phyloP scores from a whole-genome alignment of 2,329 filamentous ascomycete genomes.

The Aspergillus fructus region DNA sequence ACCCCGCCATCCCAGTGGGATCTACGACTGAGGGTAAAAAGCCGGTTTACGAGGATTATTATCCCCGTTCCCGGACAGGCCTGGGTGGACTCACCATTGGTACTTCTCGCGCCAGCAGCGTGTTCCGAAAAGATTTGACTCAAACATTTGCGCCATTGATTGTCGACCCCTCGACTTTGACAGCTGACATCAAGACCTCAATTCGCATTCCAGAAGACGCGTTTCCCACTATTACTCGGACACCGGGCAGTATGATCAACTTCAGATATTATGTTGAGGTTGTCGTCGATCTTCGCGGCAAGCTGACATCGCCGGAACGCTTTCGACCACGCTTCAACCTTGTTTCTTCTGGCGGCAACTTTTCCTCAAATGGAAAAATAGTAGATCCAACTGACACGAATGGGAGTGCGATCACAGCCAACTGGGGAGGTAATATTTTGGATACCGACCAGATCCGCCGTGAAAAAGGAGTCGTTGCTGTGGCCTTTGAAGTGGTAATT shows the following conservation, averaged over 20 bases:
- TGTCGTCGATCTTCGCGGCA: slow-evolving; percentile 86
- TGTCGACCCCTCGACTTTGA: slow-evolving; percentile 76
- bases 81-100: slow-evolving; percentile 83
- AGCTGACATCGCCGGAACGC: slow-evolving; percentile 72
- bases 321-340: slow-evolving; percentile 57
- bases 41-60: slow-evolving; percentile 76
- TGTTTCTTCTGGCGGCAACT: slow-evolving; percentile 46
- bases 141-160: slow-evolving; percentile 87
- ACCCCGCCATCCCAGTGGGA: slow-evolving; percentile 60
- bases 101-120: slow-evolving; percentile 79
- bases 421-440: slow-evolving; percentile 64
- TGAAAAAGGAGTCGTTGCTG: slow-evolving; percentile 88
- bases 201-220: slow-evolving; percentile 85
- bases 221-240: slow-evolving; percentile 86
- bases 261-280: slow-evolving; percentile 95
- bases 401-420: slow-evolving; percentile 38
- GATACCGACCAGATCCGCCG: slow-evolving; percentile 84
- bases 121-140: slow-evolving; percentile 93
- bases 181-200: slow-evolving; percentile 75
- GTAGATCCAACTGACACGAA: slow-evolving; percentile 33
- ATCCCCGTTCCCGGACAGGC: slow-evolving; percentile 82
- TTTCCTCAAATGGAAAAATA: slow-evolving; percentile 42
- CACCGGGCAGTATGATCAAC: slow-evolving; percentile 90
- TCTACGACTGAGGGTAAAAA: slow-evolving; percentile 65
- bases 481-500: slow-evolving; percentile 81